Percentiles rank a stretch among this genome's conserved stretches.
Evolutionary conservation across 495 filamentous ascomycete genomes (phyloP).

Genomic region (Melanomma pulvis-pyrius): DNA sequence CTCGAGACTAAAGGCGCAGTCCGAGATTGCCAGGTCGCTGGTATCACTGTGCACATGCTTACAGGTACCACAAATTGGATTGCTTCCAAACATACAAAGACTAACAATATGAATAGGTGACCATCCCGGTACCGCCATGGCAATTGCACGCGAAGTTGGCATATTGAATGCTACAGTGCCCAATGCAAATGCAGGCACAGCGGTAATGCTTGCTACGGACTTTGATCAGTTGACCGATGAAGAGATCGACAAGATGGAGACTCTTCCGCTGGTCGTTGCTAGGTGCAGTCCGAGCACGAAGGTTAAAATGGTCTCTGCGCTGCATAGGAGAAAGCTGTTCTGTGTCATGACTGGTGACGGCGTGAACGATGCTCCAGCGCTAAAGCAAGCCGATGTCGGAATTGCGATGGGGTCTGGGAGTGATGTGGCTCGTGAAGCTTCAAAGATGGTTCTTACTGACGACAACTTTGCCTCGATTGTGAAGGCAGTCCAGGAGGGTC

Average conservation of each 20-base stretch:
- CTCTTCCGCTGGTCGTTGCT: slow-evolving; percentile 66
- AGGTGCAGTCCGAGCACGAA: slow-evolving; percentile 72
- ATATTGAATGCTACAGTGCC: slow-evolving; percentile 37
- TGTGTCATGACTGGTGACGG: slow-evolving; percentile 82
- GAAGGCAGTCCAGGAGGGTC: slow-evolving; percentile 70
- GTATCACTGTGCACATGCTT: slow-evolving; percentile 62
- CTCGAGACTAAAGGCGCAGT: slow-evolving; percentile 63
- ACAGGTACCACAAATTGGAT: slow-evolving; percentile 45
- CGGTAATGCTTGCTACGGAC: slow-evolving; percentile 64
- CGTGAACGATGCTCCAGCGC: slow-evolving; percentile 77
- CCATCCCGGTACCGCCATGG: slow-evolving; percentile 59
- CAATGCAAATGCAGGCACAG: slow-evolving; percentile 26
- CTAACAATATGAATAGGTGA: slow-evolving; percentile 38
- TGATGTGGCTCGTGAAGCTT: slow-evolving; percentile 79
- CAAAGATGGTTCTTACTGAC: slow-evolving; percentile 72
- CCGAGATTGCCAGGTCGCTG: slow-evolving; percentile 56
- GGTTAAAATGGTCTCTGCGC: slow-evolving; percentile 71
- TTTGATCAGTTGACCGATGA: slow-evolving; percentile 60
- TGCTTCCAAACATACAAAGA: neutral
- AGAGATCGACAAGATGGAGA: slow-evolving; percentile 64
- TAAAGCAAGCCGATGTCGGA: slow-evolving; percentile 77
- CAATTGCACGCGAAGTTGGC: slow-evolving; percentile 58
- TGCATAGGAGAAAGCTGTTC: slow-evolving; percentile 63
- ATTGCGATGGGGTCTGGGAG: slow-evolving; percentile 78
- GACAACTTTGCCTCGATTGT: slow-evolving; percentile 85